Conservation (phyloP, 2,329 filamentous ascomycete species). For the Colletotrichum graminicola region DNA sequence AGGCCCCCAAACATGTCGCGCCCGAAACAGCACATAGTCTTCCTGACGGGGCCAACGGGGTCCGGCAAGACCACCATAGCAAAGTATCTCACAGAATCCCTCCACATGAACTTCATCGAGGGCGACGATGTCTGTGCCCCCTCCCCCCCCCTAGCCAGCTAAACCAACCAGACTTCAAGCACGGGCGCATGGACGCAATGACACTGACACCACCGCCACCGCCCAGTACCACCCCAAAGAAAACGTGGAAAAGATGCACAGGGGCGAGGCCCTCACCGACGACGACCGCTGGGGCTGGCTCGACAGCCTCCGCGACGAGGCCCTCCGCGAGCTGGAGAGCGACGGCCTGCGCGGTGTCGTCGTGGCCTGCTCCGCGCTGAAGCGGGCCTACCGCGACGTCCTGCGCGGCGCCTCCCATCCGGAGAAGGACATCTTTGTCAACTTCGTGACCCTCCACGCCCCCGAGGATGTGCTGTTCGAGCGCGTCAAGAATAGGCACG, state of each 20-base stretch:
- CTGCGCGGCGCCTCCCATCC: conserved; percentile 70
- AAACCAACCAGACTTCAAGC: not conserved
- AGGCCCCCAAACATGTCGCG: conserved; percentile 22
- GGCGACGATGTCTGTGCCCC: conserved; percentile 69
- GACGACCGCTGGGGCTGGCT: conserved; percentile 85
- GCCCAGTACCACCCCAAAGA: conserved; percentile 69
- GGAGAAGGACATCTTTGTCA: conserved; percentile 67
- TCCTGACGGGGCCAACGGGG: conserved; percentile 71
- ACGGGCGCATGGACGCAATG: conserved; percentile 27
- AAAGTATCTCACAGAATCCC: conserved; percentile 60
- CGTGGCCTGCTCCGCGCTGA: conserved; percentile 83
- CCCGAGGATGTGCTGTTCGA: conserved; percentile 71
- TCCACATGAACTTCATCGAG: conserved; percentile 68
- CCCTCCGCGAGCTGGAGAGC: conserved; percentile 53
- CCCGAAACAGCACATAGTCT: conserved; percentile 64
- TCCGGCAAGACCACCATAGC: conserved; percentile 73
- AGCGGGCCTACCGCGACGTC: conserved; percentile 80
- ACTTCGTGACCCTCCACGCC: conserved; percentile 80
- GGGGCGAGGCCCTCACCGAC: conserved; percentile 77
- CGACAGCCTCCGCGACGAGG: conserved; percentile 66
- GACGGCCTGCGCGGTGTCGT: conserved; percentile 70
- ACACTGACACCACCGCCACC: not conserved
- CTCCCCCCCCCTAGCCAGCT: not conserved
- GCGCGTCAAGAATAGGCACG: conserved; percentile 71
- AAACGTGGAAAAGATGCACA: conserved; percentile 80